phyloP scores from a whole-genome alignment of 805 yeast genomes.

The Dipodascus albidus region DNA sequence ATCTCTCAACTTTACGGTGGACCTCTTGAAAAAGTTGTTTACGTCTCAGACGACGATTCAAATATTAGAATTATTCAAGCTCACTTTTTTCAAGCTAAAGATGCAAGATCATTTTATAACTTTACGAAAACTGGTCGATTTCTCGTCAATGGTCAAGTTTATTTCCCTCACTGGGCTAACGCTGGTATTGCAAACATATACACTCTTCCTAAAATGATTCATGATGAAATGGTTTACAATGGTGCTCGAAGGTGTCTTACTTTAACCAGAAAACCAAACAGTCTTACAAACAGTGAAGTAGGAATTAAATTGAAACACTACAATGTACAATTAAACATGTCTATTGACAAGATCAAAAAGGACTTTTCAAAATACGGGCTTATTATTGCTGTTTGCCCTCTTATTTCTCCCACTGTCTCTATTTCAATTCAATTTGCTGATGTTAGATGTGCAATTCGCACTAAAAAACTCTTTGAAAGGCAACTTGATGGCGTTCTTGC shows the following conservation, averaged over 20 bases:
- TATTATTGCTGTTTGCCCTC: slow-evolving; percentile 12
- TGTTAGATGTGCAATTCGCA: slow-evolving; percentile 14
- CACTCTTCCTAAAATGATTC: slow-evolving; percentile 1
- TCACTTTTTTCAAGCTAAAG: slow-evolving; percentile 8
- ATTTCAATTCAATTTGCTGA: slow-evolving; percentile 14
- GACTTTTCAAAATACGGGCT: slow-evolving; percentile 10
- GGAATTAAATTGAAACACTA: slow-evolving; percentile 1
- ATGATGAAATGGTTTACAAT: not conserved
- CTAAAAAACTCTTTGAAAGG: slow-evolving; percentile 8
- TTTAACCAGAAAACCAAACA: not conserved
- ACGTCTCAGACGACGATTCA: not conserved
- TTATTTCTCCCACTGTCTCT: slow-evolving; percentile 6
- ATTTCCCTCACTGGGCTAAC: slow-evolving; percentile 4
- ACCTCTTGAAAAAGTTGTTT: slow-evolving; percentile 6
- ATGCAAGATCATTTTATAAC: slow-evolving; percentile 10
- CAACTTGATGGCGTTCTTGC: not conserved
- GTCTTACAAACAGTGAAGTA: not conserved
- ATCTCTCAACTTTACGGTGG: slow-evolving; percentile 6
- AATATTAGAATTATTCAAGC: slow-evolving; percentile 7
- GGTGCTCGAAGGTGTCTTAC: slow-evolving; percentile 1
- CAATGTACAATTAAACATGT: slow-evolving; percentile 5
- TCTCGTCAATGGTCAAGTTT: slow-evolving; percentile 14
- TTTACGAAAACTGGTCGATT: slow-evolving; percentile 14
- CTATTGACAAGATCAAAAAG: slow-evolving; percentile 8
- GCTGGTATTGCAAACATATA: slow-evolving; percentile 1